Evolutionary conservation across 2,329 filamentous ascomycete species (phyloP).

Genomic region (Dichotomopilus funicola): DNA sequence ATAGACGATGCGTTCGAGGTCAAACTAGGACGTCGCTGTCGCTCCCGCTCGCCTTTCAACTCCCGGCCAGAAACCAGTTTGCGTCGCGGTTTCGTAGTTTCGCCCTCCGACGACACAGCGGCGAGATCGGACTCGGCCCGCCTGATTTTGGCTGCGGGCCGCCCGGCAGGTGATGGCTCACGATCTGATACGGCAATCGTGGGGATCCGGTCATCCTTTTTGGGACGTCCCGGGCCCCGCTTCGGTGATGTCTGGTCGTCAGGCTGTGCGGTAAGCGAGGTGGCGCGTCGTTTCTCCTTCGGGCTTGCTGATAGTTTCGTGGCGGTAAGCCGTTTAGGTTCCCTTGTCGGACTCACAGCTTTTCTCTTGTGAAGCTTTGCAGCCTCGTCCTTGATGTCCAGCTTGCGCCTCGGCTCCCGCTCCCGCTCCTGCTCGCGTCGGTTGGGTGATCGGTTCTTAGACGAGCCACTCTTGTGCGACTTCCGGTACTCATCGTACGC

Average conservation of each 20-base stretch:
- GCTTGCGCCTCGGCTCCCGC: constrained; percentile 37
- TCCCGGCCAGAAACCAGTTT: constrained; percentile 60
- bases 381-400: constrained; percentile 40
- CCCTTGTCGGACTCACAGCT: constrained; percentile 43
- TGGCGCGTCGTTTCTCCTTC: constrained; percentile 43
- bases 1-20: constrained; percentile 48
- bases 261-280: constrained; percentile 36
- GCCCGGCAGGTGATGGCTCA: constrained; percentile 46
- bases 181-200: constrained; percentile 45
- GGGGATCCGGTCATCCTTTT: constrained; percentile 47
- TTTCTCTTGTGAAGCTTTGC: constrained; percentile 39
- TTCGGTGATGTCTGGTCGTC: constrained; percentile 45
- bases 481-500: constrained; percentile 62
- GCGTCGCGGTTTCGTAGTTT: constrained; percentile 51
- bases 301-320: constrained; percentile 37
- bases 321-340: constrained; percentile 37
- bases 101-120: constrained; percentile 49
- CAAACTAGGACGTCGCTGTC: constrained; percentile 53
- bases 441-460: constrained; percentile 45
- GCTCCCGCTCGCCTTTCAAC: constrained; percentile 52
- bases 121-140: constrained; percentile 49
- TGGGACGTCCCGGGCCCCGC: constrained; percentile 46
- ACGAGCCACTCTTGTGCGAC: constrained; percentile 38
- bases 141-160: constrained; percentile 43
- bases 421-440: constrained; percentile 38